Conservation (phyloP, 1,284 basidiomycete genomes). For the Boletus calvinii region DNA sequence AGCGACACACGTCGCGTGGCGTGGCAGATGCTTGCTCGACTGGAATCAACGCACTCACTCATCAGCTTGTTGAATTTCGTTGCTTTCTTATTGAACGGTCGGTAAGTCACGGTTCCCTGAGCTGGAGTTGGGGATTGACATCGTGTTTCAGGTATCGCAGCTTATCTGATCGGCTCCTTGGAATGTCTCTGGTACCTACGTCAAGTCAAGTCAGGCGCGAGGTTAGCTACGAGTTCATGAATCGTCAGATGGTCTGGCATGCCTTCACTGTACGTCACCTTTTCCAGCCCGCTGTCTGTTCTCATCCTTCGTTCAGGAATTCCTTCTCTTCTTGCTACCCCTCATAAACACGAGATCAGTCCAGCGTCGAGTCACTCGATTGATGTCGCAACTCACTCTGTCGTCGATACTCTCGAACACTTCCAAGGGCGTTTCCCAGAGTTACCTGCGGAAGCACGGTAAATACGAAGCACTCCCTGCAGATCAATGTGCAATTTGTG, state of each 20-base stretch:
- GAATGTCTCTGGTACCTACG: slow-evolving; percentile 76
- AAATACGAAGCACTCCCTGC: slow-evolving; percentile 62
- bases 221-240: slow-evolving; percentile 98
- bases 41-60: slow-evolving; percentile 66
- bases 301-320: slow-evolving; percentile 64
- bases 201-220: slow-evolving; percentile 73
- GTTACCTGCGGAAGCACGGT: slow-evolving; percentile 41
- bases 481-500: slow-evolving; percentile 78
- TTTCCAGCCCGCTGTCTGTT: background rate
- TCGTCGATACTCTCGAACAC: slow-evolving; percentile 18
- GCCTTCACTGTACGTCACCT: slow-evolving; percentile 80
- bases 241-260: slow-evolving; percentile 99
- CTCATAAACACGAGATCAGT: slow-evolving; percentile 70
- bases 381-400: slow-evolving; percentile 38
- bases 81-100: slow-evolving; percentile 84
- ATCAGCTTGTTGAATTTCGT: slow-evolving; percentile 76
- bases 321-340: slow-evolving; percentile 90
- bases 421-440: background rate
- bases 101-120: slow-evolving; percentile 45
- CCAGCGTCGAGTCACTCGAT: slow-evolving; percentile 54
- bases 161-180: slow-evolving; percentile 79
- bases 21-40: slow-evolving; percentile 70
- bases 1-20: slow-evolving; percentile 71
- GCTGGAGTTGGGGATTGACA: background rate
- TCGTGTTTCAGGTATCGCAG: slow-evolving; percentile 72